These are phyloP conservation scores for Pilatotrama ljubarskyi DNA, from an alignment of 768 basidiomycete species.

Conservation along the genomic window DNA sequence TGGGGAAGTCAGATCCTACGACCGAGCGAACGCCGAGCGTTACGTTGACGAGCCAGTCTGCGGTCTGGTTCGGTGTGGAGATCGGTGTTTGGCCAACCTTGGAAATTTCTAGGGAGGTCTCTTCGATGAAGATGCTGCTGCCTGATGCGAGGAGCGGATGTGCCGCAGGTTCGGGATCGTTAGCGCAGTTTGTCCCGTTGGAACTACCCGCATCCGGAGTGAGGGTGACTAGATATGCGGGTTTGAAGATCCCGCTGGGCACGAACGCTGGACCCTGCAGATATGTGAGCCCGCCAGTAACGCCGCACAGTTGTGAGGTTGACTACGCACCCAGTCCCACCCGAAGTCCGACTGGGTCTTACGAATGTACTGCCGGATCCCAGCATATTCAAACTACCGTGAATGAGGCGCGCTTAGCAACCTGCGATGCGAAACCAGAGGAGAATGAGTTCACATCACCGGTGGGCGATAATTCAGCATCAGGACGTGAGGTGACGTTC, in stretches of 20 bases:
- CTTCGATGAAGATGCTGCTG: constrained; percentile 46
- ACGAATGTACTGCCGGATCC: constrained; percentile 48
- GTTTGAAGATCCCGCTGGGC: constrained; percentile 55
- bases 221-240: constrained; percentile 52
- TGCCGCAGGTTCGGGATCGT: constrained; percentile 11
- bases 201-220: constrained; percentile 17
- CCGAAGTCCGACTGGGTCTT: constrained; percentile 58
- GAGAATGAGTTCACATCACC: constrained; percentile 28
- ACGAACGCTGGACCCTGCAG: constrained; percentile 56
- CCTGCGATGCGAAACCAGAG: not conserved
- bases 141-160: constrained; percentile 28
- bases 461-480: constrained; percentile 46
- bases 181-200: not conserved
- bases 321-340: constrained; percentile 54
- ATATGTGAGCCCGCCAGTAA: not conserved
- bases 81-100: constrained; percentile 50
- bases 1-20: constrained; percentile 34
- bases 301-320: no score
- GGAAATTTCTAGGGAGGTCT: constrained; percentile 55
- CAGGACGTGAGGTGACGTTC: constrained; percentile 51
- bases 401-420: not conserved
- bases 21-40: constrained; percentile 51
- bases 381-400: constrained; percentile 54
- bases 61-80: constrained; percentile 42
- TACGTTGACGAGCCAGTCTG: constrained; percentile 58